Base-by-base conservation (phyloP, 352 stramenopile species). In the Aphanomyces invadans region DNA sequence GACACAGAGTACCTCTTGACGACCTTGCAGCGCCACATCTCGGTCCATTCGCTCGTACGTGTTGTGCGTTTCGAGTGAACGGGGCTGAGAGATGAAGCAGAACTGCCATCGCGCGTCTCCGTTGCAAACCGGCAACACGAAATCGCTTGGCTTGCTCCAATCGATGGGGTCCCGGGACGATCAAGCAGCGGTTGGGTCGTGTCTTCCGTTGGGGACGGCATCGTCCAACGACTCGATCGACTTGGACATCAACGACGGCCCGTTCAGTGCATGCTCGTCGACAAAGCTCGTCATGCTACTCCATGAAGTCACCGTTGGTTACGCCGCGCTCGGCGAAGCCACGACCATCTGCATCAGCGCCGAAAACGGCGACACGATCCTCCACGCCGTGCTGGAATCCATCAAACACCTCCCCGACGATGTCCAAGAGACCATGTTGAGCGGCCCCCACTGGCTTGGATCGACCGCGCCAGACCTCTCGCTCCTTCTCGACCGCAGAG, bases 1-100 rank as follows among this genome's bases (percentile, higher is more conserved):
- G 69, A 82, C 26, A 76, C 72, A 48, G 75, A 76, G 46, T 85
- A 82, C 62, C 72, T 85, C 25, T 73, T 85, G 19, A 71, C 74
- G 46, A 78, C 75, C 11, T 57, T 85, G 21, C 72, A 76, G 42
- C 56, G 70, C 15, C 54, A 75, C 25, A 73, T 77, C 60, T 69
- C 73, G 17, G 71, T 79, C 55, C 76, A 78, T 51, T 73, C 69
- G 26, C 74, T 78, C 69, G 76, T 84, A 56, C 48, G 62, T 1
- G n/a, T 53, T 17, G 28, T 25, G 46, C 15, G 5, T 36, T 19
- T 28, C 51, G 17, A 33, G 25, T 17, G 29, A n/a, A n/a, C n/a
- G n/a, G n/a, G n/a, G n/a, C n/a, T n/a, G n/a, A n/a, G n/a, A n/a
- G n/a, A n/a, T n/a, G n/a, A n/a, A n/a, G n/a, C n/a, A 84, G 77